Evolutionary conservation across 495 filamentous ascomycete genomes (phyloP).

Genomic region (Aspergillus leporis): DNA sequence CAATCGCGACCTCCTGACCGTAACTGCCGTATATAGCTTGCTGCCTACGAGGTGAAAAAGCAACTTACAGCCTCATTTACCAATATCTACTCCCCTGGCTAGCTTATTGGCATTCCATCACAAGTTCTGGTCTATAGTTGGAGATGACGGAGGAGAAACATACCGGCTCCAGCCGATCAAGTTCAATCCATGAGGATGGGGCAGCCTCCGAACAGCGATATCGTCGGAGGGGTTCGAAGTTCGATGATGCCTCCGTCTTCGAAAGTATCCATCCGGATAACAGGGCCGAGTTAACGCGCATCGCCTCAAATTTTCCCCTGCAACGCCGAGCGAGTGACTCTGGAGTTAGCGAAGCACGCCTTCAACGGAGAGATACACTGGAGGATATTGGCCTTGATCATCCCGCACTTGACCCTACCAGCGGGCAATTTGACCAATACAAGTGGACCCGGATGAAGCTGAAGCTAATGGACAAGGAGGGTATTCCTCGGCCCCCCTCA

Average conservation of each 20-base stretch:
- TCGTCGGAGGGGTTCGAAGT: conserved; percentile 20
- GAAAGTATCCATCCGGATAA: conserved; percentile 39
- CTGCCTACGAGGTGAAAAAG: not conserved
- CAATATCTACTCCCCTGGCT: not conserved
- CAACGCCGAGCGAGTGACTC: conserved; percentile 28
- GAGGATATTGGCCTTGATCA: conserved; percentile 46
- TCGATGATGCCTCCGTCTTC: conserved; percentile 27
- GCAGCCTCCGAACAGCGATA: conserved; percentile 16
- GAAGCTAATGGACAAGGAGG: conserved; percentile 43
- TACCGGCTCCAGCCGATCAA: not conserved
- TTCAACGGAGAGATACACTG: conserved; percentile 46
- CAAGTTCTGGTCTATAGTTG: not conserved
- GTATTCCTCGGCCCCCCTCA: conserved; percentile 36
- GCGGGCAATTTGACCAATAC: conserved; percentile 57
- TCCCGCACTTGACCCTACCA: conserved; percentile 56
- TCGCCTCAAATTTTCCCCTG: conserved; percentile 40
- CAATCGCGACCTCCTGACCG: not conserved
- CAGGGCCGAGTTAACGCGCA: conserved; percentile 36
- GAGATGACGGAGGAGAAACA: not conserved
- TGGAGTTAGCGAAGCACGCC: conserved; percentile 21
- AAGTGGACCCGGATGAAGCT: conserved; percentile 57
- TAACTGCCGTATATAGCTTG: no score
- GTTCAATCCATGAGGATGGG: conserved; percentile 18
- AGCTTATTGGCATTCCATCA: not conserved
- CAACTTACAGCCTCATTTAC: not conserved